Evolutionary conservation across 2,329 filamentous ascomycete species (phyloP).

Genomic region (Colletotrichum somersetense): DNA sequence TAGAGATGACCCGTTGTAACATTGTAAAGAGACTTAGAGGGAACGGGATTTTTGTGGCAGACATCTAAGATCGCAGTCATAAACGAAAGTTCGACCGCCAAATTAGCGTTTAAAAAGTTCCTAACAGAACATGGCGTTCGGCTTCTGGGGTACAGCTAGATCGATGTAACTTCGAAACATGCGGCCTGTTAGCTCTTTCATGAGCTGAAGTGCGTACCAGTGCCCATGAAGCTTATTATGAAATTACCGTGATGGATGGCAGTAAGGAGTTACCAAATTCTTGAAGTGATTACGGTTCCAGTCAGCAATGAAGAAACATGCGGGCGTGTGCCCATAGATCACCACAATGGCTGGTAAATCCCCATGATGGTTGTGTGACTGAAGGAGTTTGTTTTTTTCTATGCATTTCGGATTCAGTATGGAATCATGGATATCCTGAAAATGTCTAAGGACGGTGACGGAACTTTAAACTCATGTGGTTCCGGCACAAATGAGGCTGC

Average conservation of each 20-base stretch:
- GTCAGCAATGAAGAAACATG: constrained; percentile 7
- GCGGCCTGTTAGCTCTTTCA: constrained; percentile 33
- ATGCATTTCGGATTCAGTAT: no score
- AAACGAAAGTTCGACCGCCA: not conserved
- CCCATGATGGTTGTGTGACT: no score
- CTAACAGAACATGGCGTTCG: constrained; percentile 14
- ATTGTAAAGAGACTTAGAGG: constrained; percentile 8
- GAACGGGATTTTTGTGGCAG: constrained; percentile 25
- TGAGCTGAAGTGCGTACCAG: constrained; percentile 19
- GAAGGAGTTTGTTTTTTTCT: no score
- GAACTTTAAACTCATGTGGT: no score
- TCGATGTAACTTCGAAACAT: constrained; percentile 20
- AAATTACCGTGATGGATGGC: constrained; percentile 15
- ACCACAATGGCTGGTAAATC: constrained; percentile 11
- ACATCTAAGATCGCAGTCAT: constrained; percentile 27
- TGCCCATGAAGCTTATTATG: not conserved
- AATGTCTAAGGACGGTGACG: no score
- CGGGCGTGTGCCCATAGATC: constrained; percentile 8
- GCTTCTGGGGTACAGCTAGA: constrained; percentile 18
- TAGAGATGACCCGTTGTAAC: constrained; percentile 14
- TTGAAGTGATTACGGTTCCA: constrained; percentile 12
- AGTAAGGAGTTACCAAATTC: constrained; percentile 20
- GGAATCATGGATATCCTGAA: no score
- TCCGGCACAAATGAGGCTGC: no score
- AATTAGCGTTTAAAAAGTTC: constrained; percentile 19